phyloP scores from a whole-genome alignment of 176 grass and related monocot species.

The Saccharum officinarum region DNA sequence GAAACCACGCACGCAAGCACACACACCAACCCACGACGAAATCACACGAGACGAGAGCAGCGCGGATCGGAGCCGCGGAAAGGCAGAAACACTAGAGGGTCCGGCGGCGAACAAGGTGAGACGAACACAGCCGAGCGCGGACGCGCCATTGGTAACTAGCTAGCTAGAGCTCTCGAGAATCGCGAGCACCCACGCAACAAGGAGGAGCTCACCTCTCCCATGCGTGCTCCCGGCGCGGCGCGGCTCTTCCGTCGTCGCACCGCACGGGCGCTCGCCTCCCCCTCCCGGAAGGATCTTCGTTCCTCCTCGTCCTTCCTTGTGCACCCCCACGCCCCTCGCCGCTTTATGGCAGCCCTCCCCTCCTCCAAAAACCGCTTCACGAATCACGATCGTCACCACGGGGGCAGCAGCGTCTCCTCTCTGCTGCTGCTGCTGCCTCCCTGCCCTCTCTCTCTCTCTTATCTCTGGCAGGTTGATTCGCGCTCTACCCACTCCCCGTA shows the following conservation, averaged over 20 bases:
- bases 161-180: no score
- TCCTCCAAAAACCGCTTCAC: not conserved
- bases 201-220: constrained; percentile 34
- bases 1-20: not conserved
- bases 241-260: not conserved
- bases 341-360: not conserved
- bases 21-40: not conserved
- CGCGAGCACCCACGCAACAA: not conserved
- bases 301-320: not conserved
- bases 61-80: not conserved
- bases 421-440: not conserved
- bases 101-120: not conserved
- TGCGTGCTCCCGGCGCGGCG: not conserved
- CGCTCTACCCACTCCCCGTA: not conserved
- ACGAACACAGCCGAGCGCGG: not conserved
- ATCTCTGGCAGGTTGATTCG: not conserved
- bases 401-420: not conserved
- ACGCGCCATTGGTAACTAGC: not conserved
- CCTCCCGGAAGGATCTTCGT: not conserved
- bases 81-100: not conserved
- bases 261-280: not conserved
- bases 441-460: not conserved
- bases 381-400: not conserved
- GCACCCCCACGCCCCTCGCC: no score
- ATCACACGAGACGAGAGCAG: not conserved